A percentile compares a stretch with the other conserved stretches of the same genome.
Evolutionary conservation across 1,139 yeast species (phyloP).

Genomic region (Yamadazyma atmosphaerica): DNA sequence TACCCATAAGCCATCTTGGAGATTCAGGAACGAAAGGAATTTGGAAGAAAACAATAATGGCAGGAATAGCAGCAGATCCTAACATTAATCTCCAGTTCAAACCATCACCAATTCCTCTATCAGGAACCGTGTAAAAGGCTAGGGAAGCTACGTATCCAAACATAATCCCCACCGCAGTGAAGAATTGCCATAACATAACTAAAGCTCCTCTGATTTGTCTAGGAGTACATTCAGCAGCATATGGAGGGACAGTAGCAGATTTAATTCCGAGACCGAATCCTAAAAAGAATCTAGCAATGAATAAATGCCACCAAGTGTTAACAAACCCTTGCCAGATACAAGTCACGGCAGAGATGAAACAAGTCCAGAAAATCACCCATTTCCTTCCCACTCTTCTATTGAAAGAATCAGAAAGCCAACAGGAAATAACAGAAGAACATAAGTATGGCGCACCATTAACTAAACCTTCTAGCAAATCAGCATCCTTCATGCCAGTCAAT

Average conservation of each 20-base stretch:
- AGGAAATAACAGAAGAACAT: slow-evolving; percentile 68
- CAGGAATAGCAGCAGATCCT: slow-evolving; percentile 77
- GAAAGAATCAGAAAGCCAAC: slow-evolving; percentile 73
- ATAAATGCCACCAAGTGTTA: slow-evolving; percentile 73
- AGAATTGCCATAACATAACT: slow-evolving; percentile 88
- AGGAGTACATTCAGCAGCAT: slow-evolving; percentile 80
- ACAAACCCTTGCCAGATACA: slow-evolving; percentile 80
- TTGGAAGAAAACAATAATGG: slow-evolving; percentile 61
- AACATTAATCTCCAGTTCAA: slow-evolving; percentile 82
- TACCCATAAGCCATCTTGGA: slow-evolving; percentile 80
- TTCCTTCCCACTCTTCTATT: slow-evolving; percentile 69
- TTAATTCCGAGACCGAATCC: slow-evolving; percentile 85
- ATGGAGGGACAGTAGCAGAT: slow-evolving; percentile 80
- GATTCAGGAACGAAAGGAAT: slow-evolving; percentile 77
- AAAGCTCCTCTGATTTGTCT: slow-evolving; percentile 74
- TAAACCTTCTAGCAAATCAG: slow-evolving; percentile 72
- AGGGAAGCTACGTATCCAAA: slow-evolving; percentile 72
- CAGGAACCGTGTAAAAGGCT: slow-evolving; percentile 48
- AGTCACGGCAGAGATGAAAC: slow-evolving; percentile 62
- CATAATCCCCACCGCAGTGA: slow-evolving; percentile 87
- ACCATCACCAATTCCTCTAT: slow-evolving; percentile 42
- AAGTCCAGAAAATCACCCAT: slow-evolving; percentile 70
- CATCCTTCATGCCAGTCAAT: slow-evolving; percentile 46
- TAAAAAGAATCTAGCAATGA: slow-evolving; percentile 67
- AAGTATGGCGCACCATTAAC: slow-evolving; percentile 82